Evolutionary conservation across 768 basidiomycete genomes (phyloP), one percentile per base, ranked within the genome.

Genomic region (Suillus luteus): DNA sequence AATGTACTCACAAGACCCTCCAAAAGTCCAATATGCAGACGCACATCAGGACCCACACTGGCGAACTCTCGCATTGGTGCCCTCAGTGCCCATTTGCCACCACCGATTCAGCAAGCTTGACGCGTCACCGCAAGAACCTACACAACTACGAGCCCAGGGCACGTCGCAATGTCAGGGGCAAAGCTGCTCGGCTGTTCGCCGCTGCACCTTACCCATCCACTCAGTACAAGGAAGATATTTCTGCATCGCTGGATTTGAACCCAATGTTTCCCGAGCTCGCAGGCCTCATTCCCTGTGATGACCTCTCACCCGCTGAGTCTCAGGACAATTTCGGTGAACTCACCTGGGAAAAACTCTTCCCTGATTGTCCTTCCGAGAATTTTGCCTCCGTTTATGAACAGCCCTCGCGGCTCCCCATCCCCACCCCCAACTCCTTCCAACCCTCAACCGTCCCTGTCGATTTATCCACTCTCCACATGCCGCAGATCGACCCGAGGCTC

Each of bases 11-110:
- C 58, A 66, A 49, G 11, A 65, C 76, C 0, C 65, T 75, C 1
- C 77, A 77, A 35, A 61, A 55, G 1, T 72, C 71, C 0, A 77
- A 76, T 35, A n/a, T 78, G 1, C 24, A 41, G 0, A 73, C 69
- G 0, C 76, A 77, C 31, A 17, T 71, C 22, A 73, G 73, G 11
- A 69, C 59, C 7, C 77, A 78, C 19, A 55, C 66, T 1, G 27
- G 63, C 17, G 31, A 44, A 41, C 64, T 64, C 6, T 68, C 70
- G 0, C 22, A 68, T 10, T 61, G 59, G 54, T 74, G 73, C 58
- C 71, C 68, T 1, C 38, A 40, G 3, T 74, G 74, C 24, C n/a
- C 46, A 0, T 75, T 65, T 31, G 9, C 52, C 0, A 62, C 66
- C 0, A 58, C 64, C 1, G 73, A 74, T 54, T 73, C 73, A 2